Evolutionary conservation across 139 green algal species (phyloP).

Genomic region (Closterium sp.): DNA sequence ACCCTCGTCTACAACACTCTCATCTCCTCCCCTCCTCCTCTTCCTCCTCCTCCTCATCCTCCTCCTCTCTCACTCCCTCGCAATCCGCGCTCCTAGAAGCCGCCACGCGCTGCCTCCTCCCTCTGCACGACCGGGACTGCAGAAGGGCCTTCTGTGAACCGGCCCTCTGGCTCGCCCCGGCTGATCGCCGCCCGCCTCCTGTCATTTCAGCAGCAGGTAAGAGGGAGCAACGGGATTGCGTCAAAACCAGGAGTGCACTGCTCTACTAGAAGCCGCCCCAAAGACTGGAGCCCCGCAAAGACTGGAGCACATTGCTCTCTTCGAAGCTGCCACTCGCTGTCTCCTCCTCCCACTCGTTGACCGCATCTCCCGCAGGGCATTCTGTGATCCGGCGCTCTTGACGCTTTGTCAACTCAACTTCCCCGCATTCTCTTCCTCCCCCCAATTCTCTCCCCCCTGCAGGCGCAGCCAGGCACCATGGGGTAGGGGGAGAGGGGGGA

Average conservation of each 20-base stretch:
- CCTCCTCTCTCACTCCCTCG: not conserved
- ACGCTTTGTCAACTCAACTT: too few species aligned
- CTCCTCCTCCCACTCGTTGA: too few species aligned
- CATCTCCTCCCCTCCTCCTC: slow-evolving; percentile 33
- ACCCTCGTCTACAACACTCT: slow-evolving; percentile 75
- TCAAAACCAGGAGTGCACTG: too few species aligned
- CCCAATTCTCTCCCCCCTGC: too few species aligned
- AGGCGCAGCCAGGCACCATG: not conserved
- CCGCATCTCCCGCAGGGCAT: too few species aligned
- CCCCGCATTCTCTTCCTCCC: too few species aligned
- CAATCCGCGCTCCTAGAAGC: not conserved
- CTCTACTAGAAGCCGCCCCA: too few species aligned
- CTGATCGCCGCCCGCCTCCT: not conserved
- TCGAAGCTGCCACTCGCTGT: too few species aligned
- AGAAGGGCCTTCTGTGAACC: slow-evolving; percentile 72
- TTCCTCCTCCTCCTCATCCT: not conserved
- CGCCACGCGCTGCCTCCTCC: slow-evolving; percentile 28
- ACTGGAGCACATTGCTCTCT: too few species aligned
- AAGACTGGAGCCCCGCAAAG: too few species aligned
- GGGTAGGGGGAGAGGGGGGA: not conserved
- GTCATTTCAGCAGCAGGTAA: not conserved
- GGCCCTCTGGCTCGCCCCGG: slow-evolving; percentile 78
- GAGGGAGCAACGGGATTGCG: too few species aligned
- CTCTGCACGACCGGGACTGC: slow-evolving; percentile 78
- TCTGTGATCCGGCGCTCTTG: too few species aligned